phyloP scores from a whole-genome alignment of 768 basidiomycete species.

The Russula sp. region DNA sequence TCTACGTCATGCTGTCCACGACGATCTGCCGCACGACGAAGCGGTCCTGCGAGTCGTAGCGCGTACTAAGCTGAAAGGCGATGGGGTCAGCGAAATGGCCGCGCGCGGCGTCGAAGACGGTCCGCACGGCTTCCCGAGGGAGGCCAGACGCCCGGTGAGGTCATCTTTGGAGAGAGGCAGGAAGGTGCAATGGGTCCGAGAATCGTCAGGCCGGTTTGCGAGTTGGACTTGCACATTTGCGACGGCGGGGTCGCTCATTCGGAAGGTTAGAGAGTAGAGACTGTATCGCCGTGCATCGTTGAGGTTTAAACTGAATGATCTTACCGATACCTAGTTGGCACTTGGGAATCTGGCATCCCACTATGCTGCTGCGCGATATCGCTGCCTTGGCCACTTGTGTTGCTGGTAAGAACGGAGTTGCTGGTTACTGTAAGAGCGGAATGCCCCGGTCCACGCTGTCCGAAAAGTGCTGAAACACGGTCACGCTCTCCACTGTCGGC shows the following conservation, averaged over 20 bases:
- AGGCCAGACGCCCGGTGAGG: no score
- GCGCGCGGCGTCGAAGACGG: no score
- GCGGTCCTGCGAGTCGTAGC: constrained; percentile 37
- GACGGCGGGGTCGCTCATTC: no score
- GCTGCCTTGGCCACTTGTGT: no score
- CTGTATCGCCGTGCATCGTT: neutral
- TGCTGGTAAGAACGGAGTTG: no score
- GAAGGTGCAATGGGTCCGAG: no score
- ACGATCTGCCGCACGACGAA: constrained; percentile 35
- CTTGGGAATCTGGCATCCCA: constrained; percentile 28
- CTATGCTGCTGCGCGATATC: constrained; percentile 26
- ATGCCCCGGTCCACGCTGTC: no score
- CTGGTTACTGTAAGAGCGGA: no score
- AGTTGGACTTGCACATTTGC: constrained; percentile 18
- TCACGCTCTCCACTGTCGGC: no score
- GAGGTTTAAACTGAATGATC: neutral
- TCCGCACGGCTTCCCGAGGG: no score
- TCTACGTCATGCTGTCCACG: constrained; percentile 34
- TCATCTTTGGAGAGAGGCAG: no score
- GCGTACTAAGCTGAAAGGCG: constrained; percentile 38
- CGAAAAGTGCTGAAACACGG: no score
- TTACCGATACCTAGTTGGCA: constrained; percentile 7
- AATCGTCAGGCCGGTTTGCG: constrained; percentile 17
- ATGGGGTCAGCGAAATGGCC: constrained; percentile 29
- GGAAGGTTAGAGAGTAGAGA: neutral